Evolutionary conservation across 352 stramenopile genomes (phyloP), one percentile per base, ranked within the genome.

Genomic region (Thalassiosira hispida): DNA sequence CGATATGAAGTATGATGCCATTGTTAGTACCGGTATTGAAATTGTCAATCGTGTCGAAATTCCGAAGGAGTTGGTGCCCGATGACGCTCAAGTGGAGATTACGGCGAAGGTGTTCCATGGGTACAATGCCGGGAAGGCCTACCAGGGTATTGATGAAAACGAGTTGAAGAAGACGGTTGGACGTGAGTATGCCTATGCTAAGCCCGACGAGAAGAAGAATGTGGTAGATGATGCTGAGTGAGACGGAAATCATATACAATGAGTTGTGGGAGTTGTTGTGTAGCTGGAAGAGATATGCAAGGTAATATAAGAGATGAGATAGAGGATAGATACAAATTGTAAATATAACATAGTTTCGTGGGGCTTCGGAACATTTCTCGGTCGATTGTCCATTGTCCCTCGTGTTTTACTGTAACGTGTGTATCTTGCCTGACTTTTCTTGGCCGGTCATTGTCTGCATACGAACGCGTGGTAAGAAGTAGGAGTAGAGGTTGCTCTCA

Each of bases 1-100:
- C 76, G 97, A 99, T 90, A 99, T 99, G 97, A 99, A 99, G 84
- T 99, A 99, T 91, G 96, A 99, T 77, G 97, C 97, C 40, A 99
- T 99, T 38, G 31, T 38, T 8, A 38, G 93, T 9, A 98, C 97
- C 69, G 97, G 97, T 42, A 99, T 99, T 85, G 93, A 98, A 75
- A 99, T 99, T 84, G 96, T 98, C 16, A 97, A 99, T 89, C 95
- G 97, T 46, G 95, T 99, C 47, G 96, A 98, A 47, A 99, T 99
- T 84, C 97, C 97, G 4, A 93, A 97, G 61, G 97, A 99, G 56
- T 91, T 99, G 18, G 96, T 99, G 9, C 97, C 97, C 7, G 93
- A 96, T 46, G 97, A 99, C 86, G 97, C 96, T 11, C 92, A 99
- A 79, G 97, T 99, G 22, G 97, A 99, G 90, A 99, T 99, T 77